These are phyloP conservation scores for Penicillium cosmopolitanum DNA, from an alignment of 495 filamentous ascomycete species.

Conservation along the genomic window DNA sequence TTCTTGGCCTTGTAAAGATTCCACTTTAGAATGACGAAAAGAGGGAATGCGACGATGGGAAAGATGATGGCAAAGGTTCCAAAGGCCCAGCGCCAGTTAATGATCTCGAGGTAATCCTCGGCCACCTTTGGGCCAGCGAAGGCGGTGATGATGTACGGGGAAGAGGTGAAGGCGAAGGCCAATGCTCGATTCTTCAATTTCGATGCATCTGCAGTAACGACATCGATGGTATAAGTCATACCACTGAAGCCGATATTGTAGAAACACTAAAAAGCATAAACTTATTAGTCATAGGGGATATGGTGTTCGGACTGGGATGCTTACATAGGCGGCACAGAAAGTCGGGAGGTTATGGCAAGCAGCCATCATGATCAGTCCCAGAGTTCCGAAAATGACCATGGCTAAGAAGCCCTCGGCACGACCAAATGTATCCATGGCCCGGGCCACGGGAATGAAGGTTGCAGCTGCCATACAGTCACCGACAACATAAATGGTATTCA, in stretches of 20 bases:
- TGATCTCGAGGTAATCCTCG: slow-evolving; percentile 46
- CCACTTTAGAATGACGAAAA: slow-evolving; percentile 47
- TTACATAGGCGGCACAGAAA: slow-evolving; percentile 55
- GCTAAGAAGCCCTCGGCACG: slow-evolving; percentile 57
- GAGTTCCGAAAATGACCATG: slow-evolving; percentile 39
- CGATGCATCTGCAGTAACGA: slow-evolving; percentile 66
- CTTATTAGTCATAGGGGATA: background rate
- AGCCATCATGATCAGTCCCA: slow-evolving; percentile 55
- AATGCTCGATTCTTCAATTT: slow-evolving; percentile 60
- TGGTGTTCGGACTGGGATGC: background rate
- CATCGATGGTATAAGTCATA: slow-evolving; percentile 53
- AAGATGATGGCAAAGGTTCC: slow-evolving; percentile 61
- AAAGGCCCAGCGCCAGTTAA: slow-evolving; percentile 61
- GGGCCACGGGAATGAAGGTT: slow-evolving; percentile 60
- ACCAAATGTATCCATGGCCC: slow-evolving; percentile 71
- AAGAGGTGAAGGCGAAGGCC: slow-evolving; percentile 59
- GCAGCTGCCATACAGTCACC: slow-evolving; percentile 45
- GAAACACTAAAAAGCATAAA: slow-evolving; percentile 31
- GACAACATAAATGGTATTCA: slow-evolving; percentile 60
- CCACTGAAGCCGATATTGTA: slow-evolving; percentile 58
- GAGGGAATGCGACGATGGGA: slow-evolving; percentile 53
- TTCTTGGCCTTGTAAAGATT: slow-evolving; percentile 58
- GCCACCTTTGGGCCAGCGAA: slow-evolving; percentile 36
- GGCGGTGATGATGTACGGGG: slow-evolving; percentile 53
- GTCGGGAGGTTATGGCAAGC: slow-evolving; percentile 49